phyloP scores from a whole-genome alignment of 1,284 basidiomycete genomes.

The Schizophyllum amplum region DNA sequence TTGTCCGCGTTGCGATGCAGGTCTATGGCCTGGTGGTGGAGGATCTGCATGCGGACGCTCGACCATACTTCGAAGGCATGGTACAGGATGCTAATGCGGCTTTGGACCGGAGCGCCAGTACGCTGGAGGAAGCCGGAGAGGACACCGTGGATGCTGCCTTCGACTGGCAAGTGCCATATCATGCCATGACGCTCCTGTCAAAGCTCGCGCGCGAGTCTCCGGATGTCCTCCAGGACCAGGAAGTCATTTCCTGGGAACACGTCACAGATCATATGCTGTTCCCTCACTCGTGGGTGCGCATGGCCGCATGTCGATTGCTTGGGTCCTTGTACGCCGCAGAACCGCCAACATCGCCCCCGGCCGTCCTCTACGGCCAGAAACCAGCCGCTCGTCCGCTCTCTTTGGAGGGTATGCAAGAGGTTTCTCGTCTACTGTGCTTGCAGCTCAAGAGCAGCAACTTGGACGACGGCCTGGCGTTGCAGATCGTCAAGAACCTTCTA shows the following conservation, averaged over 20 bases:
- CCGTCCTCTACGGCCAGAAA: conserved; percentile 22
- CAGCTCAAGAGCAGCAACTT: conserved; percentile 81
- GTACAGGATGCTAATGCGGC: conserved; percentile 52
- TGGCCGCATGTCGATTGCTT: conserved; percentile 72
- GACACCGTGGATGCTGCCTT: conserved; percentile 40
- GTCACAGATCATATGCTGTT: conserved; percentile 71
- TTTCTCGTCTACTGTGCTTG: conserved; percentile 70
- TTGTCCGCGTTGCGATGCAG: conserved; percentile 71
- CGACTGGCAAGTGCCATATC: conserved; percentile 80
- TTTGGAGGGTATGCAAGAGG: conserved; percentile 49
- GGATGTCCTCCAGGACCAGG: conserved; percentile 30
- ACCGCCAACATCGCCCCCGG: conserved; percentile 30
- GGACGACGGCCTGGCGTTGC: conserved; percentile 71
- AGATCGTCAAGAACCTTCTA: conserved; percentile 92
- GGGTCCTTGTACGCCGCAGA: conserved; percentile 60
- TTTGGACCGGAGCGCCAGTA: conserved; percentile 39
- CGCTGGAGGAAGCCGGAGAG: conserved; percentile 28
- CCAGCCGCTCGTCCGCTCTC: conserved; percentile 39
- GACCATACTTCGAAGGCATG: conserved; percentile 42
- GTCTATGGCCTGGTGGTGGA: conserved; percentile 78
- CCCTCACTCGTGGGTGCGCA: conserved; percentile 93
- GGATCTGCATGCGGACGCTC: conserved; percentile 42
- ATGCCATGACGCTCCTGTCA: conserved; percentile 59
- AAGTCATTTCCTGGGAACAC: conserved; percentile 52
- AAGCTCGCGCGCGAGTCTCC: conserved; percentile 62